phyloP scores from a whole-genome alignment of 768 basidiomycete genomes.

The Lentinula edodes region DNA sequence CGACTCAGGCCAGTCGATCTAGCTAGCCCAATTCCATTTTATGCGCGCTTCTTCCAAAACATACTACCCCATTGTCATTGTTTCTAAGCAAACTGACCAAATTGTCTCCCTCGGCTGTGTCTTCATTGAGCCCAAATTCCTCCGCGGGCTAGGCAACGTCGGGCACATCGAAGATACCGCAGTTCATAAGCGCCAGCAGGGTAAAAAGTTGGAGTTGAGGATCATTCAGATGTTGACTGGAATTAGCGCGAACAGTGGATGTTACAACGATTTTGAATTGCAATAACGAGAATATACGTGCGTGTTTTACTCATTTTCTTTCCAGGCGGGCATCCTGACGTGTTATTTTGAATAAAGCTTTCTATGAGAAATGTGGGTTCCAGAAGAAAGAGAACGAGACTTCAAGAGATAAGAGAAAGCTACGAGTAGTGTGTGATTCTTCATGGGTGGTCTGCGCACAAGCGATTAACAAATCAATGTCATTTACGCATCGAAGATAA shows the following conservation, averaged over 20 bases:
- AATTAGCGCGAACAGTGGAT: constrained; percentile 73
- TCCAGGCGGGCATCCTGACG: not conserved
- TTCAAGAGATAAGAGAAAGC: too few relatives aligned
- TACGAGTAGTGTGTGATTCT: too few relatives aligned
- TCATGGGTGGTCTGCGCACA: too few relatives aligned
- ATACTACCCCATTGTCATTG: constrained; percentile 84
- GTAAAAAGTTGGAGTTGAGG: constrained; percentile 83
- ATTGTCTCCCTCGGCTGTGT: constrained; percentile 83
- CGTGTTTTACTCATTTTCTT: constrained; percentile 27
- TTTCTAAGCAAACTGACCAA: constrained; percentile 65
- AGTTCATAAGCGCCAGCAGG: constrained; percentile 83
- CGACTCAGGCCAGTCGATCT: constrained; percentile 61
- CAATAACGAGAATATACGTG: constrained; percentile 85
- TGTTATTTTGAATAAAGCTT: constrained; percentile 47
- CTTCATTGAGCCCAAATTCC: constrained; percentile 93
- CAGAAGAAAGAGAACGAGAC: constrained; percentile 86
- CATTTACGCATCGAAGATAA: constrained; percentile 45
- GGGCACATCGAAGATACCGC: constrained; percentile 99
- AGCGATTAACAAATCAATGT: too few relatives aligned
- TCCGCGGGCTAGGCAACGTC: constrained; percentile 76
- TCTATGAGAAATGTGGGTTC: constrained; percentile 96
- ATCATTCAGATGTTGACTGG: constrained; percentile 82
- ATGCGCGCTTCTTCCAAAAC: constrained; percentile 49
- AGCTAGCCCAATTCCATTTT: constrained; percentile 62
- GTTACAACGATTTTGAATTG: constrained; percentile 99